Evolutionary conservation across 2,329 filamentous ascomycete genomes (phyloP).

Genomic region (Pestalotiopsis sp.): DNA sequence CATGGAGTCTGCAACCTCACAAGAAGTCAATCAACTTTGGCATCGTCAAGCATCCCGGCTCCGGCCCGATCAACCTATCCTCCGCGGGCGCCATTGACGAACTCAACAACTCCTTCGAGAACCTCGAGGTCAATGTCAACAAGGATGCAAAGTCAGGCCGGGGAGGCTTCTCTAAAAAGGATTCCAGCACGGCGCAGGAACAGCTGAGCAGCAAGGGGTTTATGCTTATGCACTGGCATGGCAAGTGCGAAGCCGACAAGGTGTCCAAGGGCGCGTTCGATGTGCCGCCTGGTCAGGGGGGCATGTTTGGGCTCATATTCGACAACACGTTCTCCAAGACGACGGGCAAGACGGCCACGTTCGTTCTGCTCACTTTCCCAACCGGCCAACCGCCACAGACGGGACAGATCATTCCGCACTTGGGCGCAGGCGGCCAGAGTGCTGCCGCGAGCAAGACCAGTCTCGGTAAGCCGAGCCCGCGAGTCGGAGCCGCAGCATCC

Average conservation of each 20-base stretch:
- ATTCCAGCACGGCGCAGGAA: conserved; percentile 62
- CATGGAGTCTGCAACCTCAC: conserved; percentile 96
- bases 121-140: conserved; percentile 34
- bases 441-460: conserved; percentile 52
- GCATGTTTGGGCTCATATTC: conserved; percentile 96
- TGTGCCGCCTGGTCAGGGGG: conserved; percentile 72
- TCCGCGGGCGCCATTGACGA: conserved; percentile 42
- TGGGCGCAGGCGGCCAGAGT: conserved; percentile 41
- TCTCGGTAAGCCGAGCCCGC: conserved; percentile 51
- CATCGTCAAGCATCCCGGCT: conserved; percentile 94
- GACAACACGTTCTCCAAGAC: conserved; percentile 99
- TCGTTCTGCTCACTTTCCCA: conserved; percentile 92
- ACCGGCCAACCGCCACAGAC: conserved; percentile 78
- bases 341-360: conserved; percentile 90
- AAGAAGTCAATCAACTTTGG: conserved; percentile 99
- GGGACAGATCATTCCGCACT: conserved; percentile 68
- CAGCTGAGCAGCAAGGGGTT: conserved; percentile 69
- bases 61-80: conserved; percentile 55
- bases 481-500: conserved; percentile 46
- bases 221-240: conserved; percentile 79
- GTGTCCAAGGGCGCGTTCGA: conserved; percentile 90
- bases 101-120: conserved; percentile 49
- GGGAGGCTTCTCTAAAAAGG: conserved; percentile 54
- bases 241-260: conserved; percentile 95
- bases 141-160: conserved; percentile 42